Evolutionary conservation across 1,284 basidiomycete genomes (phyloP).

Genomic region (Flammula alnicola): DNA sequence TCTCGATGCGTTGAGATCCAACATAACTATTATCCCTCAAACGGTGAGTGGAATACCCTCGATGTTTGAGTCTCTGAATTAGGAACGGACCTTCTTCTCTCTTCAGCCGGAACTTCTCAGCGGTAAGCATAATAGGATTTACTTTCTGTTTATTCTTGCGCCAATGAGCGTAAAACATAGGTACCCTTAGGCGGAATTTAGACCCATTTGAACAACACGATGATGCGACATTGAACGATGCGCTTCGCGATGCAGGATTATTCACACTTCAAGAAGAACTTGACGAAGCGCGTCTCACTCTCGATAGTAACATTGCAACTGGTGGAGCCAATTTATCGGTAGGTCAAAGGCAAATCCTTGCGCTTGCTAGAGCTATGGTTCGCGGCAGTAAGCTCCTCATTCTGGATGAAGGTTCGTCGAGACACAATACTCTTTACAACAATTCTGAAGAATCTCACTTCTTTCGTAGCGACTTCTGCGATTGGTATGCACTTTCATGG

Average conservation of each 20-base stretch:
- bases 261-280: constrained; percentile 52
- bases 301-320: constrained; percentile 54
- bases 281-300: constrained; percentile 51
- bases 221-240: constrained; percentile 61
- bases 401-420: constrained; percentile 57
- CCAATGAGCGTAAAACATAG: not conserved
- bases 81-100: not conserved
- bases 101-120: constrained; percentile 24
- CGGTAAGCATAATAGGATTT: constrained; percentile 12
- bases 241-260: constrained; percentile 57
- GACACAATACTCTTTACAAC: not conserved
- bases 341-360: constrained; percentile 71
- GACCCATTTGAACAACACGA: constrained; percentile 77
- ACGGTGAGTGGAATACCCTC: too few species aligned
- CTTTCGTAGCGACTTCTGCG: constrained; percentile 47
- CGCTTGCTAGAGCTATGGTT: constrained; percentile 56
- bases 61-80: not conserved
- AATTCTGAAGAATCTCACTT: not conserved
- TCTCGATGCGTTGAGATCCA: constrained; percentile 63
- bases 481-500: constrained; percentile 38
- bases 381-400: constrained; percentile 61
- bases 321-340: constrained; percentile 70
- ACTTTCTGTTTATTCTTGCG: not conserved
- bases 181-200: constrained; percentile 37
- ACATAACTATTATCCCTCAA: constrained; percentile 67